Percentiles rank a stretch among this genome's conserved stretches.
Evolutionary conservation across 2,329 filamentous ascomycete species (phyloP).

Genomic region (Scolecobasidium constrictum): DNA sequence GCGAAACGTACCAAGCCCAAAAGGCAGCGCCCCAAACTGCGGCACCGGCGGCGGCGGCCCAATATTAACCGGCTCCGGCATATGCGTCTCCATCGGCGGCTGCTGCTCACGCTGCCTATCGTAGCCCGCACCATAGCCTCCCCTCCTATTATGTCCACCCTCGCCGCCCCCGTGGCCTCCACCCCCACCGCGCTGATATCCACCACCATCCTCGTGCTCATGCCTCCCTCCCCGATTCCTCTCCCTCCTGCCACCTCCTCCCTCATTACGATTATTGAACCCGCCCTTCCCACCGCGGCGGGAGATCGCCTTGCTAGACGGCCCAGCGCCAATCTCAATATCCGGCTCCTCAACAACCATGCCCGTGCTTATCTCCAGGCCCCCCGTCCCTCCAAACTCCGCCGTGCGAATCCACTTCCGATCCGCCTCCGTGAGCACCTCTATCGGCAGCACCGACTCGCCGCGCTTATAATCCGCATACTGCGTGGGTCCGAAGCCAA

Average conservation of each 20-base stretch:
- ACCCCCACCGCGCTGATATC: constrained; percentile 1
- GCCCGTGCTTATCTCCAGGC: constrained; percentile 65
- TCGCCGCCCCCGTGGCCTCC: no score
- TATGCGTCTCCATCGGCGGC: constrained; percentile 10
- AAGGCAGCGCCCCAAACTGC: constrained; percentile 23
- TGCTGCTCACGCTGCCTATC: constrained; percentile 7
- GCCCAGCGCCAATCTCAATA: constrained; percentile 95
- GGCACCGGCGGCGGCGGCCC: constrained; percentile 29
- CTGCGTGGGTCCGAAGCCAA: constrained; percentile 91
- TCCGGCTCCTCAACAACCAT: constrained; percentile 94
- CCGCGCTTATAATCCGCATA: constrained; percentile 93
- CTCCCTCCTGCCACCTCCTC: neutral
- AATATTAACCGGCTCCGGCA: constrained; percentile 24
- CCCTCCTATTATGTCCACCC: no score
- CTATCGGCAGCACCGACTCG: constrained; percentile 85
- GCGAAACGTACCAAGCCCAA: no score
- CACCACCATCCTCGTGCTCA: constrained; percentile 4
- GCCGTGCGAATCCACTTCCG: constrained; percentile 95
- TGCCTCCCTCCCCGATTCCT: constrained; percentile 1
- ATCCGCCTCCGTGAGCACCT: constrained; percentile 88
- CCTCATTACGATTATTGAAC: neutral
- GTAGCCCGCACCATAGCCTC: no score
- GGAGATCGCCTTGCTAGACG: constrained; percentile 63
- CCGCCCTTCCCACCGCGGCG: constrained; percentile 7
- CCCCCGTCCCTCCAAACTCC: constrained; percentile 86